These are phyloP conservation scores for Aspergillus avenaceus DNA, from an alignment of 495 filamentous ascomycete genomes.

Conservation along the genomic window DNA sequence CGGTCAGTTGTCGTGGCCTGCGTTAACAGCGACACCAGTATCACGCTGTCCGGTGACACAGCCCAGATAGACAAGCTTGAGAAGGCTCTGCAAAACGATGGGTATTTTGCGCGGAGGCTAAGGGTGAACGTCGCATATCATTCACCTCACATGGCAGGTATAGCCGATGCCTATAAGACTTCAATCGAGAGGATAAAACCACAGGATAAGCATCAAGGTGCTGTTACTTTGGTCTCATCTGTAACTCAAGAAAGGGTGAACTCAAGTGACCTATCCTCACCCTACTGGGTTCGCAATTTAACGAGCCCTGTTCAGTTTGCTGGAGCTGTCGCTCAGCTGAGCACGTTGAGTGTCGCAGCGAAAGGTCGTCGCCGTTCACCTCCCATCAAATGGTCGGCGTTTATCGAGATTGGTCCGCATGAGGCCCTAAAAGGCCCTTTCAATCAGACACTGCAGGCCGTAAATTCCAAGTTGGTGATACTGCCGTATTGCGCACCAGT, in stretches of 20 bases:
- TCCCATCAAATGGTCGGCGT: slow-evolving; percentile 12
- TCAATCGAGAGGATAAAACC: slow-evolving; percentile 13
- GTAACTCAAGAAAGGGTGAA: slow-evolving; percentile 25
- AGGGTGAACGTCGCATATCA: slow-evolving; percentile 56
- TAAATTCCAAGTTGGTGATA: slow-evolving; percentile 14
- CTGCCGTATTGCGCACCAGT: slow-evolving; percentile 34
- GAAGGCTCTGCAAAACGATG: slow-evolving; percentile 20
- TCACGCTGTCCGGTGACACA: slow-evolving; percentile 40
- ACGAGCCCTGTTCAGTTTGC: slow-evolving; percentile 38
- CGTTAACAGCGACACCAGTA: slow-evolving; percentile 39
- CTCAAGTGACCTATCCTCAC: slow-evolving; percentile 15
- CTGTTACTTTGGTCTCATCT: slow-evolving; percentile 30
- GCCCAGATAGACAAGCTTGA: slow-evolving; percentile 31
- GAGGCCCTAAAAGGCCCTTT: slow-evolving; percentile 55
- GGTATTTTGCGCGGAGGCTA: slow-evolving; percentile 39
- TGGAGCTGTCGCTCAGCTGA: slow-evolving; percentile 22
- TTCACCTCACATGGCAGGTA: slow-evolving; percentile 37
- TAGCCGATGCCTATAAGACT: slow-evolving; percentile 18
- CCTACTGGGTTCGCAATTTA: slow-evolving; percentile 45
- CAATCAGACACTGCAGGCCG: slow-evolving; percentile 49
- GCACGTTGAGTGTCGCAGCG: slow-evolving; percentile 12
- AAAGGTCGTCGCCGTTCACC: slow-evolving; percentile 18
- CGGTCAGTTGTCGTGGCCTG: slow-evolving; percentile 35
- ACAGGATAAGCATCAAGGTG: slow-evolving; percentile 4
- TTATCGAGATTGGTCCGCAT: slow-evolving; percentile 59